Conservation (phyloP, 495 filamentous ascomycete genomes). For the Parathielavia appendiculata region DNA sequence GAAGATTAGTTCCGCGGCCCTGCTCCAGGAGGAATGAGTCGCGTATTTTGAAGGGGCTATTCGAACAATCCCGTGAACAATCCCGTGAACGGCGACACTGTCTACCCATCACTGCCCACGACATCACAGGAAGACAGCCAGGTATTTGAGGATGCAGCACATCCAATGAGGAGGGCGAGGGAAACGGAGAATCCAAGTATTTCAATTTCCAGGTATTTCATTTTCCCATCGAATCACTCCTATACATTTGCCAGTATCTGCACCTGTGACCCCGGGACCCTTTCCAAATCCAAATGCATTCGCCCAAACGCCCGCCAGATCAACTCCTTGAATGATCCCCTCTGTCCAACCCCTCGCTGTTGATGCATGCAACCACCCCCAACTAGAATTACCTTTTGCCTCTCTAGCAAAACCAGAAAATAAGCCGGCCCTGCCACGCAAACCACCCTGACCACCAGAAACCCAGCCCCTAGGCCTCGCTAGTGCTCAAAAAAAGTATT, state of each 20-base stretch:
- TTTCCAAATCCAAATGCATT: slow-evolving; percentile 2
- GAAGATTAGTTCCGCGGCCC: too few species aligned
- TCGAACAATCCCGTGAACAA: too few species aligned
- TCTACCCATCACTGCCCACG: too few species aligned
- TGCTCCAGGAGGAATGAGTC: too few species aligned
- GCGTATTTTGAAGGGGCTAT: too few species aligned
- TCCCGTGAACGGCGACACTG: too few species aligned
- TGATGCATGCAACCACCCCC: not conserved
- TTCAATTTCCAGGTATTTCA: not conserved
- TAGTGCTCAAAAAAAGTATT: slow-evolving; percentile 47
- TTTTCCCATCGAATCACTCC: not conserved
- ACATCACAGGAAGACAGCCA: too few species aligned
- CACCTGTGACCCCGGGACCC: not conserved
- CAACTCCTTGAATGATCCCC: not conserved
- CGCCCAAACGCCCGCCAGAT: slow-evolving; percentile 6
- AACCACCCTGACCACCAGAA: not conserved
- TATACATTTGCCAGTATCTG: not conserved
- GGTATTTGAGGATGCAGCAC: too few species aligned
- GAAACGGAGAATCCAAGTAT: slow-evolving; percentile 1
- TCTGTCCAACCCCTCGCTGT: not conserved
- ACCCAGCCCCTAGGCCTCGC: not conserved
- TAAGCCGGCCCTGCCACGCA: too few species aligned
- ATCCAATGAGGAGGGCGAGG: not conserved
- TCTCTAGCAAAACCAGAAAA: too few species aligned
- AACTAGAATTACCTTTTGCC: not conserved